These are phyloP conservation scores for Apiospora marii DNA, from an alignment of 2,329 filamentous ascomycete species.

Conservation along the genomic window DNA sequence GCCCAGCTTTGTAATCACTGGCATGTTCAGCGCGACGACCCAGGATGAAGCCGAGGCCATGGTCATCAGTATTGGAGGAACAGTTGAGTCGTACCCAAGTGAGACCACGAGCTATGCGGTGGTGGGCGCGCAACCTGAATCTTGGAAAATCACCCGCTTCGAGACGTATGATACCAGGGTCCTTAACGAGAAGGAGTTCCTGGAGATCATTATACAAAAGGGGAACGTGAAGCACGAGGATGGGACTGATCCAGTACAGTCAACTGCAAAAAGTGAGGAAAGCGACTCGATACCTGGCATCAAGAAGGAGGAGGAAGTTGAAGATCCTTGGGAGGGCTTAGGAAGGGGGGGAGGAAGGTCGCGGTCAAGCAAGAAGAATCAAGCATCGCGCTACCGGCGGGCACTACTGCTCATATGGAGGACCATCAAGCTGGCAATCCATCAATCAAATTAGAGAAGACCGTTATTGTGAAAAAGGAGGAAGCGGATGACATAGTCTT, in stretches of 20 bases:
- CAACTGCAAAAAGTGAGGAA: background rate
- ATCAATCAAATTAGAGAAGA: background rate
- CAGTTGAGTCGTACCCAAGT: background rate
- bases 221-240: background rate
- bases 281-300: background rate
- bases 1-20: background rate
- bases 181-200: background rate
- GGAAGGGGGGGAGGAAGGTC: background rate
- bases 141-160: background rate
- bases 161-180: background rate
- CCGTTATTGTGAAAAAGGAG: background rate
- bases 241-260: background rate
- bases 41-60: background rate
- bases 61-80: background rate
- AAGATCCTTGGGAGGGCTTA: background rate
- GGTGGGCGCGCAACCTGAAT: background rate
- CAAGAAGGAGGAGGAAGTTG: background rate
- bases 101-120: background rate
- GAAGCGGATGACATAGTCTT: background rate
- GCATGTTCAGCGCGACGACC: background rate
- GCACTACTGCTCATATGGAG: background rate
- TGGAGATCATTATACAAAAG: background rate
- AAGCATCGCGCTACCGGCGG: background rate
- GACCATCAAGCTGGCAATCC: too few species aligned
- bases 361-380: background rate